Conservation (phyloP, 2,329 filamentous ascomycete genomes). For the Monilinia fructigena region DNA sequence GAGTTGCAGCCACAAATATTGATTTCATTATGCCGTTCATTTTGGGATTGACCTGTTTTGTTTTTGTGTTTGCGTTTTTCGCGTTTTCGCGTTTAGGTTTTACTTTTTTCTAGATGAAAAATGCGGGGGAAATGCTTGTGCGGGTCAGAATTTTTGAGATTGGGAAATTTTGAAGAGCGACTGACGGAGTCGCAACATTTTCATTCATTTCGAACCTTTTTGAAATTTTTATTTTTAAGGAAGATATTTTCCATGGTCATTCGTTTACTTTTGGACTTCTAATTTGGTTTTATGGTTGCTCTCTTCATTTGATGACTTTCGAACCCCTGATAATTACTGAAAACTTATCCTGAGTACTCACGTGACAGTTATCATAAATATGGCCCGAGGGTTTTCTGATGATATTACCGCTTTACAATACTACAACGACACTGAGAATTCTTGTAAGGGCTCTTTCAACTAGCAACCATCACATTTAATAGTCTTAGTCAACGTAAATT, state of each 20-base stretch:
- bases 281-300: too few species aligned
- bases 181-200: background rate
- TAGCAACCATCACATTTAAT: background rate
- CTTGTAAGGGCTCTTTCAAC: background rate
- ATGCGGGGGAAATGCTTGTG: background rate
- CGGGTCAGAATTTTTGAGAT: background rate
- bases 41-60: background rate
- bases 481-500: too few species aligned
- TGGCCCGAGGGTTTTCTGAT: background rate
- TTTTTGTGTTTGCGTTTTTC: background rate
- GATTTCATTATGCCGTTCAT: background rate
- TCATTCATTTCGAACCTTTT: background rate
- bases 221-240: background rate
- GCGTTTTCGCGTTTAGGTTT: background rate
- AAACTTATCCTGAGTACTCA: background rate
- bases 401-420: background rate
- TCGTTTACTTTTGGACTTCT: background rate
- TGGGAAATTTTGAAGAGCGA: background rate
- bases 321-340: background rate
- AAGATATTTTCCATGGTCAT: background rate
- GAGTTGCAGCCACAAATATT: background rate
- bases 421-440: background rate
- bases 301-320: background rate
- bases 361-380: fast-evolving
- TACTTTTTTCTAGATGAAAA: background rate